These are phyloP conservation scores for Eimeria zaria DNA, from an alignment of 169 alveolate species.

Conservation along the genomic window DNA sequence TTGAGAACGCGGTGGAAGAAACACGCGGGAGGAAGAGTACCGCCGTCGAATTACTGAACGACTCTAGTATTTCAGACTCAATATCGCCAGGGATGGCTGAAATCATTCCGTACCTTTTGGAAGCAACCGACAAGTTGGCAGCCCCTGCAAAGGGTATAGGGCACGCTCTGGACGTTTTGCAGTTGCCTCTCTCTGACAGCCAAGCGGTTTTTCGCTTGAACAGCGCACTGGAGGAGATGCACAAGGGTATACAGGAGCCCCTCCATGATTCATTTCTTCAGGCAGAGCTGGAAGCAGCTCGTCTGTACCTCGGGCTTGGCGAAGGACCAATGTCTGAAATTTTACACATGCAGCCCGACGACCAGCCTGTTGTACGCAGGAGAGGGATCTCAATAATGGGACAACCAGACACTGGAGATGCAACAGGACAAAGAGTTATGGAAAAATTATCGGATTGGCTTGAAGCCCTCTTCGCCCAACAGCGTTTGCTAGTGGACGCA, in stretches of 20 bases:
- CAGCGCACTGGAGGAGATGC: conserved; percentile 27
- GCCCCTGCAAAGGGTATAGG: conserved; percentile 3
- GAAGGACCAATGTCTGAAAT: conserved; percentile 10
- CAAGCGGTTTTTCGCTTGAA: conserved; percentile 13
- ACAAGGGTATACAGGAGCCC: conserved; percentile 1
- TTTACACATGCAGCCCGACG: background rate
- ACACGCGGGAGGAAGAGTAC: background rate
- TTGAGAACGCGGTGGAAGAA: background rate
- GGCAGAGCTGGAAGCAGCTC: background rate
- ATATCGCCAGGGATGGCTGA: background rate
- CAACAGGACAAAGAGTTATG: background rate
- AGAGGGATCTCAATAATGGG: background rate
- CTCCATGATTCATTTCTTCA: background rate
- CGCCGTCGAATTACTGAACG: background rate
- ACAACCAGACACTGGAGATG: background rate
- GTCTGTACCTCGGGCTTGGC: background rate
- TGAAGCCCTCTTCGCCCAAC: background rate
- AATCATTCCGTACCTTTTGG: background rate
- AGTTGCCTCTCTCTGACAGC: conserved; percentile 48
- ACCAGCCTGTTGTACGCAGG: background rate
- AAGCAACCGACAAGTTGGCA: conserved; percentile 18
- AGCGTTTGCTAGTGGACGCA: background rate
- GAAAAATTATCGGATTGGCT: background rate
- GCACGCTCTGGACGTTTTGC: background rate
- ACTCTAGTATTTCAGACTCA: background rate